Conservation (phyloP, 176 grass and related monocot genomes). For the Musa acuminata region DNA sequence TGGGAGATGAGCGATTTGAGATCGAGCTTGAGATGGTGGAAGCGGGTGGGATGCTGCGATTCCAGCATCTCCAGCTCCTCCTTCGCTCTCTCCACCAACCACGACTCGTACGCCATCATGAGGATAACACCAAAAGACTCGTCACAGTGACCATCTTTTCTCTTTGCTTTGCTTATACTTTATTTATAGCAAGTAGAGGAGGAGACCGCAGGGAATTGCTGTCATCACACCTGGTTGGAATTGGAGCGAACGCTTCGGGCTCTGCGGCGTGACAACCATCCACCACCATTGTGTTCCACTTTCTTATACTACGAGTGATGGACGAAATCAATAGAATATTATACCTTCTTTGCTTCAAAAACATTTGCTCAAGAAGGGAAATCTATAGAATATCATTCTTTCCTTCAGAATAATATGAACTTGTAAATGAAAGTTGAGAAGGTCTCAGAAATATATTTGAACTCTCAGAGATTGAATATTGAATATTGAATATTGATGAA, state of each 20-base stretch:
- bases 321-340: too few relatives aligned
- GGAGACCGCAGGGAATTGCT: background rate
- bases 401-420: too few relatives aligned
- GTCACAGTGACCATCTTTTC: too few relatives aligned
- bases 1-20: slow-evolving; percentile 54
- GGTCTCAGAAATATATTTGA: too few relatives aligned
- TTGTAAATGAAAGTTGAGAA: too few relatives aligned
- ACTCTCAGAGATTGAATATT: too few relatives aligned
- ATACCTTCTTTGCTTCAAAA: too few relatives aligned
- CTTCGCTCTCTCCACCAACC: slow-evolving; percentile 49
- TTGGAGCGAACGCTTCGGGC: background rate
- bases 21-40: slow-evolving; percentile 66
- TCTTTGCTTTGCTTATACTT: too few relatives aligned
- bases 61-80: slow-evolving; percentile 80
- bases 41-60: slow-evolving; percentile 48
- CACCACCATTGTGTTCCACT: background rate
- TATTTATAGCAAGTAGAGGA: too few relatives aligned
- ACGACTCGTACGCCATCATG: slow-evolving; percentile 23
- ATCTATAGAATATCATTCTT: too few relatives aligned
- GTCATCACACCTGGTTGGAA: background rate
- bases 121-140: background rate
- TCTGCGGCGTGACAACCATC: background rate
- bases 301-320: background rate
- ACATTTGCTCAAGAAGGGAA: too few relatives aligned
- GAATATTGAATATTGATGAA: too few relatives aligned